Evolutionary conservation across 208 protist species (phyloP).

Genomic region (Endotrypanum monterogeii): DNA sequence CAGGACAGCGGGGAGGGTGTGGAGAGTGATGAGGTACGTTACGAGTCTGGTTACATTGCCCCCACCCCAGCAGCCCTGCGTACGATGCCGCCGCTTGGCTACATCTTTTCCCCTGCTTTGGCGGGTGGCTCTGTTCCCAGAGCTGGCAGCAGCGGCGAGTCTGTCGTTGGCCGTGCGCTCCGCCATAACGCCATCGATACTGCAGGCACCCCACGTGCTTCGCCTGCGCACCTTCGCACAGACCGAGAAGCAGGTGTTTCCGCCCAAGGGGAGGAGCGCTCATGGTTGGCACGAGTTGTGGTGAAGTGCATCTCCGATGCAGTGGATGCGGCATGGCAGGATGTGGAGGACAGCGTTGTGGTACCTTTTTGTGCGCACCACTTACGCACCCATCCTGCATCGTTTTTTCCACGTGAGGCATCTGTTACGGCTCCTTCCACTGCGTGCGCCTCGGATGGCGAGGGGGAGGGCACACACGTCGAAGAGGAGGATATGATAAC

Average conservation of each 20-base stretch:
- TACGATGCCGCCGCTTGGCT: slow-evolving; percentile 8
- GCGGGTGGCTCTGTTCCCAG: neutral
- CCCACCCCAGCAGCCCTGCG: slow-evolving; percentile 5
- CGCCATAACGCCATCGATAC: neutral
- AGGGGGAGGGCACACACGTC: slow-evolving; percentile 7
- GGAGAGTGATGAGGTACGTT: slow-evolving; percentile 1
- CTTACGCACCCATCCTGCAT: neutral
- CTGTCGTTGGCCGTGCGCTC: slow-evolving; percentile 7
- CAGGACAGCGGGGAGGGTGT: slow-evolving; percentile 1
- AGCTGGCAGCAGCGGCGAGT: neutral
- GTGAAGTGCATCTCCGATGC: slow-evolving; percentile 27
- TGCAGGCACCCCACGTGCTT: neutral
- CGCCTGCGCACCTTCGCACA: neutral
- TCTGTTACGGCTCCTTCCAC: neutral
- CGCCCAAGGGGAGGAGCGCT: slow-evolving; percentile 24
- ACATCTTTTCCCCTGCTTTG: slow-evolving; percentile 14
- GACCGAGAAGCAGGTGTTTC: neutral
- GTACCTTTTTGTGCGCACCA: slow-evolving; percentile 13
- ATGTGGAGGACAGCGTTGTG: slow-evolving; percentile 20
- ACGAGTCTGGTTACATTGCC: slow-evolving; percentile 2
- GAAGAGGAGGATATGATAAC: slow-evolving; percentile 38
- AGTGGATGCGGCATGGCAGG: slow-evolving; percentile 37
- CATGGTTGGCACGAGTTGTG: slow-evolving; percentile 26
- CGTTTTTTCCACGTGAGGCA: neutral
- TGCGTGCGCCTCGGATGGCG: neutral